Percentiles rank a stretch among this genome's conserved stretches.
These are phyloP conservation scores for Chionographis japonica DNA, from an alignment of 106 monocot genomes.

Conservation along the genomic window DNA sequence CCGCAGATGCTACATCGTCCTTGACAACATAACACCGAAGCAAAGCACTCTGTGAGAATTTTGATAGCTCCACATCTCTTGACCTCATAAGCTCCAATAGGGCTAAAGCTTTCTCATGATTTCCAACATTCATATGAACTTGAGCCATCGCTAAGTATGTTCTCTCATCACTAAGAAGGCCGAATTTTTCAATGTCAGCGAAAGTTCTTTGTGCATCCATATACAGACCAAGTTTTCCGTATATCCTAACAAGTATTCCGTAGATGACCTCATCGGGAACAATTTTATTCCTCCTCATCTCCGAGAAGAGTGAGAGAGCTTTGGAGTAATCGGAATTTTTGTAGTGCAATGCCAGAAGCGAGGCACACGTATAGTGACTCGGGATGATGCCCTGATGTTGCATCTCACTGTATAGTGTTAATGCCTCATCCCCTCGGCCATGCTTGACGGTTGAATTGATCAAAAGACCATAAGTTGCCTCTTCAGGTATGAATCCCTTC, in stretches of 20 bases:
- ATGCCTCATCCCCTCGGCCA: constrained; percentile 53
- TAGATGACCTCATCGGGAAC: constrained; percentile 87
- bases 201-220: constrained; percentile 79
- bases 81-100: constrained; percentile 66
- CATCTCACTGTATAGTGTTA: constrained; percentile 80
- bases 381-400: constrained; percentile 53
- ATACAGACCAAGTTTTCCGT: constrained; percentile 89
- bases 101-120: constrained; percentile 59
- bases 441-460: constrained; percentile 52
- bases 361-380: constrained; percentile 21
- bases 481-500: constrained; percentile 60
- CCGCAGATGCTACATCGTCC: constrained; percentile 70
- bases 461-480: constrained; percentile 67
- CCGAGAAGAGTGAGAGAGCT: constrained; percentile 74
- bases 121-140: constrained; percentile 71
- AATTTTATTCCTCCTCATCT: constrained; percentile 72
- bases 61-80: constrained; percentile 51
- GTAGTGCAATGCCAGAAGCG: constrained; percentile 61
- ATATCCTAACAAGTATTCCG: constrained; percentile 92
- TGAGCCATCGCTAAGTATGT: constrained; percentile 92
- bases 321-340: constrained; percentile 79
- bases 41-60: constrained; percentile 55
- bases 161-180: constrained; percentile 72
- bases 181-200: constrained; percentile 49
- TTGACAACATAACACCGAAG: constrained; percentile 73